A percentile compares a stretch with the other conserved stretches of the same genome.
These are phyloP conservation scores for Ophiosphaerella narmari DNA, from an alignment of 2,329 filamentous ascomycete genomes.

Conservation along the genomic window DNA sequence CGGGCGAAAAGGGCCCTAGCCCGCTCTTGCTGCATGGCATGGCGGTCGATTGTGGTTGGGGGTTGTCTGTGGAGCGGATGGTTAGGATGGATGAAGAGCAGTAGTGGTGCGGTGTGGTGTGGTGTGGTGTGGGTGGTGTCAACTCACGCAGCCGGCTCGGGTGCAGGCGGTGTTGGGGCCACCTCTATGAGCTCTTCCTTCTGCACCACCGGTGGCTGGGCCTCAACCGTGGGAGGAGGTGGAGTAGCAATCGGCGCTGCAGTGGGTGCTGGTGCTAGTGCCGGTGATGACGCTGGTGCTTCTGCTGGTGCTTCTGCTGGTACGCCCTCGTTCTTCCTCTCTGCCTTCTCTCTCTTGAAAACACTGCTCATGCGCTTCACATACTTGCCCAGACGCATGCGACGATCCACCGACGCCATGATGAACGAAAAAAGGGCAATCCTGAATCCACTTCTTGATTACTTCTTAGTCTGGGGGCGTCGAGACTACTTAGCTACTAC, in stretches of 20 bases:
- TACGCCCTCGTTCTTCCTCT: slow-evolving; percentile 14
- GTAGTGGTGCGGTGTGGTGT: too few species aligned
- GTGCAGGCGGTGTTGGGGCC: neutral
- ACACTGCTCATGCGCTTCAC: slow-evolving; percentile 48
- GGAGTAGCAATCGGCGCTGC: neutral
- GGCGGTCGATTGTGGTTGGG: slow-evolving; percentile 30
- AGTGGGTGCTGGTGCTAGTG: too few species aligned
- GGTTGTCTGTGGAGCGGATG: slow-evolving; percentile 1
- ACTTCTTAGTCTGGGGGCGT: too few species aligned
- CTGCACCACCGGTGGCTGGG: neutral
- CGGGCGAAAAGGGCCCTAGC: slow-evolving; percentile 49
- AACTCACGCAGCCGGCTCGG: neutral
- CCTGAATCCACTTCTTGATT: neutral
- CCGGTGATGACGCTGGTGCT: too few species aligned
- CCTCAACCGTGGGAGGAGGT: neutral
- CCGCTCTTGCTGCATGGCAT: slow-evolving; percentile 45
- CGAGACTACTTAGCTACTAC: too few species aligned
- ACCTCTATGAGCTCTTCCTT: neutral
- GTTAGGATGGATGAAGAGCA: too few species aligned
- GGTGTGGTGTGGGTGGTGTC: too few species aligned
- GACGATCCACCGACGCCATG: slow-evolving; percentile 18
- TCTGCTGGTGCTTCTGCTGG: too few species aligned
- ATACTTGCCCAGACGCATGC: slow-evolving; percentile 45
- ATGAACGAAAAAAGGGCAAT: too few species aligned
- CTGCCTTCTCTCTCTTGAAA: slow-evolving; percentile 41